Conservation (phyloP, 352 stramenopile species). For the Poterioochromonas sp. region DNA sequence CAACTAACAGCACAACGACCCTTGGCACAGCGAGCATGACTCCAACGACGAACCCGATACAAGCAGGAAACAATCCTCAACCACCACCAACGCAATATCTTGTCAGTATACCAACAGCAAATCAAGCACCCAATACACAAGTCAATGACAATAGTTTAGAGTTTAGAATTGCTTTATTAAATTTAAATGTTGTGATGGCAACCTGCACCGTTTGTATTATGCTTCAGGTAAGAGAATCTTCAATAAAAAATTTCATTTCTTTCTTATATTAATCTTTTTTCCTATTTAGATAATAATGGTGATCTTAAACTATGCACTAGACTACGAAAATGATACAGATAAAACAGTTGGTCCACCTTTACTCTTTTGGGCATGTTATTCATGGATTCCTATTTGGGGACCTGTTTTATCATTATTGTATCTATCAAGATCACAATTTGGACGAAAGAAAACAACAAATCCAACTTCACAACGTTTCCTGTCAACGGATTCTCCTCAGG, state of each 20-base stretch:
- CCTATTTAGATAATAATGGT: neutral
- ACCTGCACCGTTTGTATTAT: constrained; percentile 10
- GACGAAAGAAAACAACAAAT: neutral
- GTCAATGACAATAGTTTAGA: neutral
- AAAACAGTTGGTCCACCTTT: constrained; percentile 1
- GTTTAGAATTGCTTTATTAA: neutral
- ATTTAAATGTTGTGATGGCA: constrained; percentile 11
- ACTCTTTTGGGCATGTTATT: constrained; percentile 9
- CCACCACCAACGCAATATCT: neutral
- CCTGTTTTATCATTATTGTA: constrained; percentile 5
- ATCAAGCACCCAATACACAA: neutral
- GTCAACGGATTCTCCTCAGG: too few relatives aligned
- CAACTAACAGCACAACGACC: neutral
- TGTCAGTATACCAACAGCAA: neutral
- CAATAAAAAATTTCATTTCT: neutral
- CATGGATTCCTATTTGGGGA: constrained; percentile 4
- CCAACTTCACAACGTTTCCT: too few relatives aligned
- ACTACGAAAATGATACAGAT: neutral
- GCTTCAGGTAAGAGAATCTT: constrained; percentile 12
- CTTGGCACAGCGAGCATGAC: too few relatives aligned
- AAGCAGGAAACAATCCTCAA: neutral
- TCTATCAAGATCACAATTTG: neutral
- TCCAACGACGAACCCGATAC: too few relatives aligned
- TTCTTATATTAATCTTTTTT: neutral
- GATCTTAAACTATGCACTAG: neutral